Evolutionary conservation across 1,139 yeast genomes (phyloP), one percentile per base, ranked within the genome.

Genomic region (Saccharomyces hybrid): DNA sequence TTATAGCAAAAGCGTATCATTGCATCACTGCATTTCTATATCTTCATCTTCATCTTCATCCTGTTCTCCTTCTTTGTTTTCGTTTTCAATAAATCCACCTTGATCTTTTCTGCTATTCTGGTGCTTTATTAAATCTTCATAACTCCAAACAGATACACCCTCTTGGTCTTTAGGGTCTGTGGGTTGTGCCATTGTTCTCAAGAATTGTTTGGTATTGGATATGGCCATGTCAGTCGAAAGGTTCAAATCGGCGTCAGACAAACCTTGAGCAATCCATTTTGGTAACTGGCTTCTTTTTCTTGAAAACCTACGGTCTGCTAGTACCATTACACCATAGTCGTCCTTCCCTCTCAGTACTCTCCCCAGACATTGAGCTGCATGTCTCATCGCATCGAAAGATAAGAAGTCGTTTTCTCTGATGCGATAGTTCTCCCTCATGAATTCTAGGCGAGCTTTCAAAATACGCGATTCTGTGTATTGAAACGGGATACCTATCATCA

Each of bases 341-440:
- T 93, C 97, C 68, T 93, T 93, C 59, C 99, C 99, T 74, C 99
- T 82, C 61, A 93, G 75, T 53, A 93, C 99, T 67, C 99, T 82
- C 13, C 99, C 99, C 64, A 93, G 73, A 73, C 99, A 93, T 72
- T 93, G 99, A 0, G 99, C 99, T 2, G 99, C 99, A 74, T 93
- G 99, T 67, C 99, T 82, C 99, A 93, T 95, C 32, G 99, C 99
- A 72, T 93, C 99, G 78, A 93, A 93, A 25, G 98, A 90, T 48
- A 93, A 71, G 67, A 93, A 93, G 65, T 95, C 99, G 66, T 89
- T 91, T 66, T 93, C 99, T 59, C 89, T 79, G 53, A 93, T 93
- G 63, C 89, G 95, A 67, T 82, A 91, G 66, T 90, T 91, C 67
- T 93, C 99, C 63, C 99, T 78, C 70, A 93, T 73, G 65, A 93